Evolutionary conservation across 2,329 filamentous ascomycete species (phyloP).

Genomic region (Scopulariopsis brevicaulis): DNA sequence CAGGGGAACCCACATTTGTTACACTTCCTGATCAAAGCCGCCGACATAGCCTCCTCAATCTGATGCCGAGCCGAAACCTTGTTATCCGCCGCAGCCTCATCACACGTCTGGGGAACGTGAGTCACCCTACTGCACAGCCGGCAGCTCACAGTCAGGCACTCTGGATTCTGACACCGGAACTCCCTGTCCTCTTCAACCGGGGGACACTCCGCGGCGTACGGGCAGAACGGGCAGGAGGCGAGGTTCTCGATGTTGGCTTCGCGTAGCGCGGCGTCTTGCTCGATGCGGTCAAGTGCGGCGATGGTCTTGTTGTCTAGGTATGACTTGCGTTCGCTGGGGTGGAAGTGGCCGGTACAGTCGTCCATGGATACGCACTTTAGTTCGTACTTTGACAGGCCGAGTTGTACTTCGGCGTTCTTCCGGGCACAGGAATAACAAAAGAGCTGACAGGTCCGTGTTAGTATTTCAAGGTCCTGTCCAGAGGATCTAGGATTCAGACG

Average conservation of each 20-base stretch:
- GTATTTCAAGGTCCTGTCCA: background rate
- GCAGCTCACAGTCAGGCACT: slow-evolving; percentile 54
- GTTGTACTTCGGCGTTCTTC: slow-evolving; percentile 52
- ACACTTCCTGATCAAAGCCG: slow-evolving; percentile 66
- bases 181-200: slow-evolving; percentile 57
- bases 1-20: slow-evolving; percentile 39
- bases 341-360: slow-evolving; percentile 53
- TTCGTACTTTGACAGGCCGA: slow-evolving; percentile 58
- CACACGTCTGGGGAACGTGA: slow-evolving; percentile 63
- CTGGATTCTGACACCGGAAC: slow-evolving; percentile 58
- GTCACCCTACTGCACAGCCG: slow-evolving; percentile 56
- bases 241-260: slow-evolving; percentile 61
- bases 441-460: slow-evolving; percentile 21
- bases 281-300: slow-evolving; percentile 55
- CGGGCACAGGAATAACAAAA: slow-evolving; percentile 62
- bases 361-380: slow-evolving; percentile 61
- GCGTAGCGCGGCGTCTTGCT: slow-evolving; percentile 59
- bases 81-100: slow-evolving; percentile 50
- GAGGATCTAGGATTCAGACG: background rate
- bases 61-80: slow-evolving; percentile 49
- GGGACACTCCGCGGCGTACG: slow-evolving; percentile 64
- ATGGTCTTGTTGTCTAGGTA: slow-evolving; percentile 48
- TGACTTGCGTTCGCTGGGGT: slow-evolving; percentile 35
- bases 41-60: slow-evolving; percentile 78
- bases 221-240: slow-evolving; percentile 70